A percentile compares a stretch with the other conserved stretches of the same genome.
These are phyloP conservation scores for Colletotrichum somersetense DNA, from an alignment of 2,329 filamentous ascomycete genomes.

Conservation along the genomic window DNA sequence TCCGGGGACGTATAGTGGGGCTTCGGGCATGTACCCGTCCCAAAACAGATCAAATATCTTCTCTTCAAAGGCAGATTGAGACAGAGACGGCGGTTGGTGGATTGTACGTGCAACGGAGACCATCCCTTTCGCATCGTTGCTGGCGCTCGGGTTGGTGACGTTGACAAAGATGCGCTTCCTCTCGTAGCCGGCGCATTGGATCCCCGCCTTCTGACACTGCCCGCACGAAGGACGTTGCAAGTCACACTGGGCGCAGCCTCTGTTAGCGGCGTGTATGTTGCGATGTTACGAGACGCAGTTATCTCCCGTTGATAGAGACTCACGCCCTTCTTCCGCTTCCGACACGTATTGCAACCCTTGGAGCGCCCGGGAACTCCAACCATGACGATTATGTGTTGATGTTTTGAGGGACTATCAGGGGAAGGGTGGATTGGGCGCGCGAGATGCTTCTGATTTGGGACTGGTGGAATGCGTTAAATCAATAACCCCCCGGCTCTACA, in stretches of 20 bases:
- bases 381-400: slow-evolving; percentile 24
- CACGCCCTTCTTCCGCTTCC: slow-evolving; percentile 44
- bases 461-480: neutral
- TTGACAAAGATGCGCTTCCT: slow-evolving; percentile 43
- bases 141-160: slow-evolving; percentile 1
- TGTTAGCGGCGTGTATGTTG: neutral
- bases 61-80: slow-evolving; percentile 40
- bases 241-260: slow-evolving; percentile 39
- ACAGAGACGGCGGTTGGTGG: slow-evolving; percentile 13
- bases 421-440: slow-evolving; percentile 6
- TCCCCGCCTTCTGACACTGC: slow-evolving; percentile 40
- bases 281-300: neutral
- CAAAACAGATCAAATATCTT: slow-evolving; percentile 41
- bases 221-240: slow-evolving; percentile 42
- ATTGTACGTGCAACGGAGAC: neutral
- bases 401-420: neutral
- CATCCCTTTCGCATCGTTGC: neutral
- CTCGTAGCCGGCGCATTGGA: slow-evolving; percentile 42
- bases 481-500: neutral
- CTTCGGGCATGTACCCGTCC: slow-evolving; percentile 40
- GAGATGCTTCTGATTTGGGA: slow-evolving; percentile 28
- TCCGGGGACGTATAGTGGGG: slow-evolving; percentile 10
- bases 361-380: slow-evolving; percentile 44
- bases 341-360: slow-evolving; percentile 43
- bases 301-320: slow-evolving; percentile 4